Evolutionary conservation across 169 alveolate species (phyloP).

Genomic region (Plasmodium sp.): DNA sequence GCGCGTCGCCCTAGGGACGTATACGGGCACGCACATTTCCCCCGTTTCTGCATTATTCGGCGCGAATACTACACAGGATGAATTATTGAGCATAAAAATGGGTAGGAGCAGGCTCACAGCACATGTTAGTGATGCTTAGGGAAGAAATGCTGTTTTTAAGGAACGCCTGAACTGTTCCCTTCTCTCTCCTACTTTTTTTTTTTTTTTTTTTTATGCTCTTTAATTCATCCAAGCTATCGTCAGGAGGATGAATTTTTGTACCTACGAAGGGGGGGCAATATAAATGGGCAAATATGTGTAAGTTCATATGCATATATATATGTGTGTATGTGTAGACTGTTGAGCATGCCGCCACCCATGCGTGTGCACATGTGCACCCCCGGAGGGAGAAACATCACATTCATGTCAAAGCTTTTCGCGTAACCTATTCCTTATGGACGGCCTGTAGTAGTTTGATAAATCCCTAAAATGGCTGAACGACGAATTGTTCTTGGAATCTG

Average conservation of each 20-base stretch:
- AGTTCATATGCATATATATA: background rate
- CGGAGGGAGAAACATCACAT: background rate
- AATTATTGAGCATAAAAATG: constrained; percentile 45
- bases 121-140: background rate
- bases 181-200: background rate
- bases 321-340: background rate
- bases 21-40: constrained; percentile 3
- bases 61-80: constrained; percentile 20
- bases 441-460: constrained; percentile 63
- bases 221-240: constrained; percentile 74
- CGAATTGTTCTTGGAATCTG: constrained; percentile 58
- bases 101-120: background rate
- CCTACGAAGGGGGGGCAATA: constrained; percentile 18
- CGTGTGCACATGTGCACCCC: background rate
- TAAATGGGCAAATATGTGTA: background rate
- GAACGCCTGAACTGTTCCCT: background rate
- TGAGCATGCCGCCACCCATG: background rate
- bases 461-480: constrained; percentile 64
- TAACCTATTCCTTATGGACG: constrained; percentile 67
- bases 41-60: background rate
- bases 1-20: background rate
- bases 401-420: background rate
- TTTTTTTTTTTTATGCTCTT: constrained; percentile 19
- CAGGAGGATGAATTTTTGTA: constrained; percentile 43
- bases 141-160: background rate